Base-by-base conservation (phyloP, 2,329 filamentous ascomycete species). In the Xylariaceae sp. region DNA sequence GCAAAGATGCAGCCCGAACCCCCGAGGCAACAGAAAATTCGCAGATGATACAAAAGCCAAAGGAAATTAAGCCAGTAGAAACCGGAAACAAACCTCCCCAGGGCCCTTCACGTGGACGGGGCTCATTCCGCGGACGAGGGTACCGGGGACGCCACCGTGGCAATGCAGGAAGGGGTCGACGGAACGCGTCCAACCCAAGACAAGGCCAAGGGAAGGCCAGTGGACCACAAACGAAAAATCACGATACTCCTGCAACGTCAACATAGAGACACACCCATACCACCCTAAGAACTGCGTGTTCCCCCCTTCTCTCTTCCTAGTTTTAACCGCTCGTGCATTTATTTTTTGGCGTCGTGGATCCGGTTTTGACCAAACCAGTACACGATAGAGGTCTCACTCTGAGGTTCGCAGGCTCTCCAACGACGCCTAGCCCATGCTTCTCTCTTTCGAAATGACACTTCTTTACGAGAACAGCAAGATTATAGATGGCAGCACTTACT, bases 81-180 rank as follows among this genome's bases (percentile, higher is more conserved):
- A 15, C 48, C 5, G 47, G 54, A 22, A 36, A n/a, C 11, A 56
- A 47, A 47, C 39, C 43, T 22, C 31, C 51, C 7, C 53, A 51
- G 42, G 55, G 47, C 12, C 36, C 54, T 19, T 35, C 42, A 31
- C 60, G 55, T 47, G 53, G 56, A 11, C 56, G 57, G 50, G 51
- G 57, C 22, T 48, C 49, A n/a, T 51, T 43, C 18, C 60, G 60
- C 12, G 57, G 62, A 31, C 56, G 60, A 53, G 52, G 52, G 14
- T 27, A 48, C 42, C 60, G 61, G 33, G 58, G 60, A 27, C 59
- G 59, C 36, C 58, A 58, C 48, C 61, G 61, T 31, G 59, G 60
- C 33, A 59, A 58, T 48, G 59, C 60, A 39, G 58, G 61, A 19
- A 58, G 52, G 47, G 58, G 58, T n/a, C 60, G 60, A 42, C 57